These are phyloP conservation scores for Paxillus rubicundulus DNA, from an alignment of 768 basidiomycete genomes.

Conservation along the genomic window DNA sequence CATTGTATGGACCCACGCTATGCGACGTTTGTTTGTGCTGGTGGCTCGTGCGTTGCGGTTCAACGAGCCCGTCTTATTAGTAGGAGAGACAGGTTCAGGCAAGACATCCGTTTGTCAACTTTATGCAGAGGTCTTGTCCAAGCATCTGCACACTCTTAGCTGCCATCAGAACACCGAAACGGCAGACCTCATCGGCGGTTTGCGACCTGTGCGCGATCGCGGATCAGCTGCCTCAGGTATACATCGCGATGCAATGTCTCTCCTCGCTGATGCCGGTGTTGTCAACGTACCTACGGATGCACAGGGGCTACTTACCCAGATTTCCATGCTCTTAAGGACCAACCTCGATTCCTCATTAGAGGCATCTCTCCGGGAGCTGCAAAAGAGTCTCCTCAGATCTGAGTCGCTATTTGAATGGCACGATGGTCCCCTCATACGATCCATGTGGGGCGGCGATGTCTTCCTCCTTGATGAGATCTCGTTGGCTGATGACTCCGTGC, in stretches of 20 bases:
- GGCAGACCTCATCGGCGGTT: conserved; percentile 91
- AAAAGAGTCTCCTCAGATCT: conserved; percentile 45
- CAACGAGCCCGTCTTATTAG: conserved; percentile 92
- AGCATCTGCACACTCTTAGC: conserved; percentile 71
- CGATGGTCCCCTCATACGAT: conserved; percentile 92
- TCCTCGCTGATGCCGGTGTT: conserved; percentile 45
- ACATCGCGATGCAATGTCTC: conserved; percentile 38
- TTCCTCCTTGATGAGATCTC: conserved; percentile 97
- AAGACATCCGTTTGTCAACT: conserved; percentile 97
- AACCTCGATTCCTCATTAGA: conserved; percentile 32
- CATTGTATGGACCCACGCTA: conserved; percentile 91
- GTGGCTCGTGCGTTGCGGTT: conserved; percentile 82
- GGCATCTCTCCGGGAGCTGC: conserved; percentile 40
- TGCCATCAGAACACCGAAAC: conserved; percentile 99
- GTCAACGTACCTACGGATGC: conserved; percentile 19
- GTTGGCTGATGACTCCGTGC: conserved; percentile 94
- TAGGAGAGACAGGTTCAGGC: conserved; percentile 96
- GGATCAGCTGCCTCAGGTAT: conserved; percentile 50
- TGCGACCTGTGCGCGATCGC: conserved; percentile 84
- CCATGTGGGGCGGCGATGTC: conserved; percentile 82
- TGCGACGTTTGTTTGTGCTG: conserved; percentile 85
- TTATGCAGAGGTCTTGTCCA: conserved; percentile 64
- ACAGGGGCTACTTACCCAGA: conserved; percentile 27
- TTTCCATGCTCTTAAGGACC: conserved; percentile 18
- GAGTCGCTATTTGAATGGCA: conserved; percentile 95